Evolutionary conservation across 164 flowering plant genomes (phyloP).

Genomic region (Magnolia sinica): DNA sequence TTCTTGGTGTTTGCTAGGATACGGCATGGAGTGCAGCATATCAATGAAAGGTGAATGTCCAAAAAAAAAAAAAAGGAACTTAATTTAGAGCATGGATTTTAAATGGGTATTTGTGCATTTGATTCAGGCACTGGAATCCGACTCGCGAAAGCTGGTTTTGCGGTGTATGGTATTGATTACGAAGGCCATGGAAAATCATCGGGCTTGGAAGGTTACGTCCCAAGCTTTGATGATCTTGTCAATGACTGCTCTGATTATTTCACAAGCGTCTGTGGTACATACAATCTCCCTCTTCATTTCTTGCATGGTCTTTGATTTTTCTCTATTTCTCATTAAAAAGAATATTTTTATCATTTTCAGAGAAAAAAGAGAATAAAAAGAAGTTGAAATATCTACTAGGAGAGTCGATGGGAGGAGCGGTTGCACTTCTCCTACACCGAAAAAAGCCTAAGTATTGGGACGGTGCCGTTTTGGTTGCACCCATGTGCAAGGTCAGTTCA

Average conservation of each 20-base stretch:
- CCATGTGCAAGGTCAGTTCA: constrained; percentile 83
- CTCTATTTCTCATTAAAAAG: neutral
- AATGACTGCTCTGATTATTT: constrained; percentile 59
- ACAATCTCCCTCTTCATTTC: neutral
- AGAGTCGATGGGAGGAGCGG: constrained; percentile 98
- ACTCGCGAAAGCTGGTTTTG: constrained; percentile 73
- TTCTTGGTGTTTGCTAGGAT: neutral
- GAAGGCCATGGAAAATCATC: constrained; percentile 90
- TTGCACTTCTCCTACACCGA: constrained; percentile 57
- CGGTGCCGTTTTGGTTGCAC: constrained; percentile 85
- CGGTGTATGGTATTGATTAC: constrained; percentile 74
- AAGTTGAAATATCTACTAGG: constrained; percentile 66
- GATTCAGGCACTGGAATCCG: constrained; percentile 56
- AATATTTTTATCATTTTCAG: neutral
- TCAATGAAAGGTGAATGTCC: constrained; percentile 8
- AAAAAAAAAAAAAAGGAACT: neutral
- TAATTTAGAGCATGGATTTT: neutral
- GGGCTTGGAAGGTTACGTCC: constrained; percentile 57
- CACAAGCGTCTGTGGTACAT: constrained; percentile 50
- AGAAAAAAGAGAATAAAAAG: constrained; percentile 21
- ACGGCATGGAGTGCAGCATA: constrained; percentile 13
- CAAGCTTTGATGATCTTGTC: constrained; percentile 56
- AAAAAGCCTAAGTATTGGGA: constrained; percentile 71
- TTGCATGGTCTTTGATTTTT: neutral
- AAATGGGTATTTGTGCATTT: neutral